Evolutionary conservation across 164 flowering plant genomes (phyloP), one percentile per base, ranked within the genome.

Genomic region (Vitis rupestris): DNA sequence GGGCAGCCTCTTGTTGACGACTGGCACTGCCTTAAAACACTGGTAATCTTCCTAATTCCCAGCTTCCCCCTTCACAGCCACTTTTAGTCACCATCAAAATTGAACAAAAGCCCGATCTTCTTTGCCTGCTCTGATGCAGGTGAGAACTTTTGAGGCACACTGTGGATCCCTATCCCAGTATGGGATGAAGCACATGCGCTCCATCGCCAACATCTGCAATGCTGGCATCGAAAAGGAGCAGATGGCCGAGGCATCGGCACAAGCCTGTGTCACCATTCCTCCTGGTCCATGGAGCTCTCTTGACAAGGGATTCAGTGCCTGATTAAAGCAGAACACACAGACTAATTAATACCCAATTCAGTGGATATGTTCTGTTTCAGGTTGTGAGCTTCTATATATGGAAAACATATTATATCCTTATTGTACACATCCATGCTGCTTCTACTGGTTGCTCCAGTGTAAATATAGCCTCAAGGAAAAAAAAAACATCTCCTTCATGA

Each of bases 141-240:
- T 94, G 66, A 85, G 94, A 70, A 83, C 88, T 14, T 94, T 84
- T 68, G 99, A 91, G 83, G 76, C 81, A 27, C 82, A 84, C 55
- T 94, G 99, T 68, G 99, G 99, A 60, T 84, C 92, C 17, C 59
- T 94, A 47, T 86, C 96, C 10, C 94, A 87, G 59, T 91, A 92
- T 69, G 98, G 99, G 54, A 91, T 91, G 96, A 94, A 90, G 71
- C 92, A 94, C 78, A 91, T 87, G 95, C 83, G 95, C 6, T 80
- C 94, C 58, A 63, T 94, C 9, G 97, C 95, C 7, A 94, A 94
- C 81, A 82, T 92, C 30, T 94, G 97, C 83, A 94, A 92, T 70
- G 95, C 90, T 9, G 95, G 98, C 31, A 72, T 90, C 48, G 27
- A 31, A 12, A 50, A 69, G 64, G 82, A 83, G 61, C 81, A 81